phyloP scores from a whole-genome alignment of 208 protist genomes.

The Phytomonas francai region DNA sequence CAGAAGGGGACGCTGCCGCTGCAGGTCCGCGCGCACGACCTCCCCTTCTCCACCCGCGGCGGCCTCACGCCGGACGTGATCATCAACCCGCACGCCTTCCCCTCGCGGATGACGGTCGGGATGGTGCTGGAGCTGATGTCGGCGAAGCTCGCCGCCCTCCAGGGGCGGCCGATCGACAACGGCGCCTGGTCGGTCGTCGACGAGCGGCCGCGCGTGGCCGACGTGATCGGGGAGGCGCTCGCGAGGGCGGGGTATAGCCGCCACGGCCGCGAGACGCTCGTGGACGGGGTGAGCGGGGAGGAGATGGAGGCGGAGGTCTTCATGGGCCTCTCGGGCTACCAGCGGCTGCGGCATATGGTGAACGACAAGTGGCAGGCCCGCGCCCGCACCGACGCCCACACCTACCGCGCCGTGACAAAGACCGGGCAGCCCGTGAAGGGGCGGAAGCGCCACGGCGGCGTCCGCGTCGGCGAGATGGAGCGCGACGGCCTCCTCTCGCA shows the following conservation, averaged over 20 bases:
- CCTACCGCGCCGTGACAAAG: conserved; percentile 92
- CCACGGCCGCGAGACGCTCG: conserved; percentile 94
- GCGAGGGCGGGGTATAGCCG: conserved; percentile 93
- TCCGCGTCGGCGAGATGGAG: conserved; percentile 99
- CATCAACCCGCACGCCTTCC: conserved; percentile 99
- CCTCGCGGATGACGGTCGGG: conserved; percentile 99
- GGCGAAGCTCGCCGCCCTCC: conserved; percentile 92
- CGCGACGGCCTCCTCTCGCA: conserved; percentile 99
- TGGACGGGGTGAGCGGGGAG: conserved; percentile 93
- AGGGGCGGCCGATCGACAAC: conserved; percentile 95
- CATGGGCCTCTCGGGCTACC: conserved; percentile 98
- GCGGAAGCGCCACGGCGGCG: conserved; percentile 94
- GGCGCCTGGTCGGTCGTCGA: conserved; percentile 88
- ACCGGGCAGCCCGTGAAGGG: conserved; percentile 98
- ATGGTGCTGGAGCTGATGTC: conserved; percentile 98
- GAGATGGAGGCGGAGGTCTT: conserved; percentile 97
- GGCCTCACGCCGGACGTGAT: conserved; percentile 99
- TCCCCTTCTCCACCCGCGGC: conserved; percentile 91
- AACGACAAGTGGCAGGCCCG: conserved; percentile 99
- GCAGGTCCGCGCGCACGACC: conserved; percentile 90
- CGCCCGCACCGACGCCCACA: conserved; percentile 77
- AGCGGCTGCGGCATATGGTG: conserved; percentile 99
- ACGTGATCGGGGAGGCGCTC: conserved; percentile 96
- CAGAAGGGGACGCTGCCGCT: conserved; percentile 98
- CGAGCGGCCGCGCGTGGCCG: conserved; percentile 49